Evolutionary conservation across 1,284 basidiomycete genomes (phyloP).

Genomic region (Ustilago esculenta): DNA sequence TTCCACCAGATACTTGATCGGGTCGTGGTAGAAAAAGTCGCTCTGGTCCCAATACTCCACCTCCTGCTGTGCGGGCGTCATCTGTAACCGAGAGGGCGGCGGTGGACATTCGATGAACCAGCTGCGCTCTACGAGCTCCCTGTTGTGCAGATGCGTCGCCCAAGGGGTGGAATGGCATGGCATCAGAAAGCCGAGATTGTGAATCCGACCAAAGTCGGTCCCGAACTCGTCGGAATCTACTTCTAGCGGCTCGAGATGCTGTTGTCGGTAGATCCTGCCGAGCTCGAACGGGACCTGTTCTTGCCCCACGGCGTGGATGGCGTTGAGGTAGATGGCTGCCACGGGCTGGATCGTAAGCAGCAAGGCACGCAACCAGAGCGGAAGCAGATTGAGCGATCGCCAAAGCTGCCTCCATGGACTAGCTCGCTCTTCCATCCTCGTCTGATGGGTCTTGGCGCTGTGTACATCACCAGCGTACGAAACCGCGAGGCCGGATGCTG

Average conservation of each 20-base stretch:
- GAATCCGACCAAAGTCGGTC: conserved; percentile 50
- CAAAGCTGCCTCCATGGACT: conserved; percentile 10
- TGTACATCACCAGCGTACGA: conserved; percentile 12
- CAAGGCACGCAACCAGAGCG: conserved; percentile 22
- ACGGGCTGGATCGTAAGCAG: conserved; percentile 44
- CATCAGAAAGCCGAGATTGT: conserved; percentile 84
- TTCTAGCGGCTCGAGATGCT: conserved; percentile 53
- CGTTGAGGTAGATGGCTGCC: conserved; percentile 40
- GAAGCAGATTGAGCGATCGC: conserved; percentile 16
- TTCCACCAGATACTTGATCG: conserved; percentile 74
- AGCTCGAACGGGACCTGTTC: conserved; percentile 42
- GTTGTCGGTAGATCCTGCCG: conserved; percentile 23
- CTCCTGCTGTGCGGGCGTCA: conserved; percentile 9
- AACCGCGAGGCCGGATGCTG: conserved; percentile 64
- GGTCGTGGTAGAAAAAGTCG: conserved; percentile 81
- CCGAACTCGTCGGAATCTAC: conserved; percentile 57
- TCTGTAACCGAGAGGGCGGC: conserved; percentile 3
- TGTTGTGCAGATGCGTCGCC: conserved; percentile 83
- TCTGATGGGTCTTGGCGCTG: too few relatives aligned
- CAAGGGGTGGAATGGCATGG: conserved; percentile 99
- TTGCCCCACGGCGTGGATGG: conserved; percentile 52
- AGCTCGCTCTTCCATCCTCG: not conserved
- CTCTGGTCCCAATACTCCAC: conserved; percentile 82
- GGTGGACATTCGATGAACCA: conserved; percentile 60
- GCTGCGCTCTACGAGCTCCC: conserved; percentile 24